Conservation (phyloP, 768 basidiomycete genomes). For the Thelephora aurantiotincta region DNA sequence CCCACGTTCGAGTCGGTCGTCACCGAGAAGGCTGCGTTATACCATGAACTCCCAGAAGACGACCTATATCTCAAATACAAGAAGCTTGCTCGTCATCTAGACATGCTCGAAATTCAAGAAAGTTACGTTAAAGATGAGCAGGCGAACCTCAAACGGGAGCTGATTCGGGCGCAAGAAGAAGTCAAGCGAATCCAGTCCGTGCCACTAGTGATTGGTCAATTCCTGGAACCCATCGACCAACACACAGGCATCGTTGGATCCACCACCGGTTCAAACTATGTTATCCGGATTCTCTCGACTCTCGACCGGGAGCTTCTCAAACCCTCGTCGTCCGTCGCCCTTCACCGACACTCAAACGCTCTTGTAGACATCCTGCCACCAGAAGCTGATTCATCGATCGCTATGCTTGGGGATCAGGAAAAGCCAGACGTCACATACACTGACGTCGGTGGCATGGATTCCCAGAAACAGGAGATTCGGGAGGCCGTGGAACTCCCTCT, state of each 20-base stretch:
- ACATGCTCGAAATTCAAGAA: constrained; percentile 89
- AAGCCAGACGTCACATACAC: constrained; percentile 87
- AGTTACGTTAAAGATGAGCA: constrained; percentile 99
- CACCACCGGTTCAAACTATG: constrained; percentile 96
- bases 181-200: constrained; percentile 99
- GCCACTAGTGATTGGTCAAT: constrained; percentile 97
- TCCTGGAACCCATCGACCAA: constrained; percentile 97
- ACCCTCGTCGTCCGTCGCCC: constrained; percentile 93
- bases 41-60: constrained; percentile 76
- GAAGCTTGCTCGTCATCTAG: constrained; percentile 86
- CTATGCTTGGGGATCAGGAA: constrained; percentile 90
- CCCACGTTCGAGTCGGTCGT: constrained; percentile 82
- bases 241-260: constrained; percentile 94
- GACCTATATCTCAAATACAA: constrained; percentile 97
- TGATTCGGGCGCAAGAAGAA: constrained; percentile 97
- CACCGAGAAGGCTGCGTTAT: constrained; percentile 77
- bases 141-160: constrained; percentile 92
- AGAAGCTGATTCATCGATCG: constrained; percentile 94
- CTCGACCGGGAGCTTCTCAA: constrained; percentile 95
- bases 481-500: constrained; percentile 96
- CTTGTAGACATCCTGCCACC: constrained; percentile 97
- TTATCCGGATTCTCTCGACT: constrained; percentile 93
- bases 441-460: constrained; percentile 95
- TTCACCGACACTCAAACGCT: constrained; percentile 97
- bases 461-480: constrained; percentile 96